These are phyloP conservation scores for Botrytis porri DNA, from an alignment of 2,329 filamentous ascomycete genomes.

Conservation along the genomic window DNA sequence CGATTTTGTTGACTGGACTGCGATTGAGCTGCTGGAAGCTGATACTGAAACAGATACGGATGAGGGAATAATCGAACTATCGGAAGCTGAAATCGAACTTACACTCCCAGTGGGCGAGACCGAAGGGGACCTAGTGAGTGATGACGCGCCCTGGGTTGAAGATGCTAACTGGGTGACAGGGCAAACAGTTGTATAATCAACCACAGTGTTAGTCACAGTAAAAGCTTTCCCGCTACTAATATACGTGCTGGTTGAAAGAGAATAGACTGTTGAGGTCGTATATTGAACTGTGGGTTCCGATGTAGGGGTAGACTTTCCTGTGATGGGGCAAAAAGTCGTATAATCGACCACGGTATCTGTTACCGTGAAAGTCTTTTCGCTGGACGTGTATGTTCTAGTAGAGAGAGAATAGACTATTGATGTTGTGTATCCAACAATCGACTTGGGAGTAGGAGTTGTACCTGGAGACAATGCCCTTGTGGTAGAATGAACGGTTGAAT, in stretches of 20 bases:
- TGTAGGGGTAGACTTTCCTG: background rate
- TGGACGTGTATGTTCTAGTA: background rate
- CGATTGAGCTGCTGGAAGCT: background rate
- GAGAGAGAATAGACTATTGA: background rate
- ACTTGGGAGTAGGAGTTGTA: background rate
- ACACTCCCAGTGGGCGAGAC: background rate
- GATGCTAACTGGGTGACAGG: background rate
- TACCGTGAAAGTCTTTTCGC: background rate
- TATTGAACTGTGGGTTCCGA: background rate
- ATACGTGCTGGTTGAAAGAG: background rate
- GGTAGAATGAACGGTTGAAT: background rate
- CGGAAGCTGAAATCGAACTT: background rate
- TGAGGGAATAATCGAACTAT: background rate
- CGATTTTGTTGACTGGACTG: background rate
- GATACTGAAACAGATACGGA: background rate
- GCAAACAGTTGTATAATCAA: background rate
- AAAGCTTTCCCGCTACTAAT: background rate
- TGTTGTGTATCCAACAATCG: background rate
- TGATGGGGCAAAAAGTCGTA: background rate
- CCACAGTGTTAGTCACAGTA: background rate
- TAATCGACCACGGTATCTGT: background rate
- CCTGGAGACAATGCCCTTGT: background rate
- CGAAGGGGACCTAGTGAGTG: background rate
- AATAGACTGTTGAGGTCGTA: slow-evolving; percentile 4
- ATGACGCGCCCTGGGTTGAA: background rate